Conservation (phyloP, 805 yeast genomes). For the Huiozyma naganishii region DNA sequence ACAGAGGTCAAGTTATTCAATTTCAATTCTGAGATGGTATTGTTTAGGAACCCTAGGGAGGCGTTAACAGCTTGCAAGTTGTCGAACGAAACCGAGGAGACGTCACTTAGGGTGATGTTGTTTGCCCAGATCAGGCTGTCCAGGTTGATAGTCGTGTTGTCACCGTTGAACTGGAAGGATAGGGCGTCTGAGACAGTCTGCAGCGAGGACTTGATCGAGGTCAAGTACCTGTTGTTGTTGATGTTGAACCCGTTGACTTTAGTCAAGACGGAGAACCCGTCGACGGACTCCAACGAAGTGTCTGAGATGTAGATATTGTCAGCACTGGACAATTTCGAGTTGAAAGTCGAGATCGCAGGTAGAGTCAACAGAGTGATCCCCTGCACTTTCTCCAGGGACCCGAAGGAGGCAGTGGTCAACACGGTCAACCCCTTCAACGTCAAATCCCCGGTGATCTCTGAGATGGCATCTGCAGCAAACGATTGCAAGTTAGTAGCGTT, state of each 20-base stretch:
- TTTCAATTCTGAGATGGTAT: conserved; percentile 46
- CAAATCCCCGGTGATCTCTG: conserved; percentile 64
- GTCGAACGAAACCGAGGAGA: conserved; percentile 62
- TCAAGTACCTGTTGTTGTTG: conserved; percentile 82
- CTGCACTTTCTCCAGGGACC: conserved; percentile 72
- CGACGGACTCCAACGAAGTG: conserved; percentile 56
- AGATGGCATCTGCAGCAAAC: conserved; percentile 69
- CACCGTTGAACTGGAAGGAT: conserved; percentile 77
- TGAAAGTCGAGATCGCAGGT: conserved; percentile 67
- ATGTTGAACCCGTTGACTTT: conserved; percentile 53
- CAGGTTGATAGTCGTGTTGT: conserved; percentile 55
- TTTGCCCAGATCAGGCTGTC: conserved; percentile 72
- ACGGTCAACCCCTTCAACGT: conserved; percentile 51
- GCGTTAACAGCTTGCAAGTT: conserved; percentile 64
- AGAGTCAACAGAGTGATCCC: conserved; percentile 69
- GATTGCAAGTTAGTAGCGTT: conserved; percentile 54
- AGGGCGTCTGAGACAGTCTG: conserved; percentile 62
- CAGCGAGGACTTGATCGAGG: conserved; percentile 59
- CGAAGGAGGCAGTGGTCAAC: conserved; percentile 59
- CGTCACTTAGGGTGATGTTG: conserved; percentile 75
- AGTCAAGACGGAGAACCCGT: conserved; percentile 43
- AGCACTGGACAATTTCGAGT: conserved; percentile 66
- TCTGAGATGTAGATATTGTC: conserved; percentile 59
- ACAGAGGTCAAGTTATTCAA: conserved; percentile 45
- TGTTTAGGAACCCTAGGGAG: conserved; percentile 70